Conservation (phyloP, 2,329 filamentous ascomycete species). For the Aspergillus bombycis region DNA sequence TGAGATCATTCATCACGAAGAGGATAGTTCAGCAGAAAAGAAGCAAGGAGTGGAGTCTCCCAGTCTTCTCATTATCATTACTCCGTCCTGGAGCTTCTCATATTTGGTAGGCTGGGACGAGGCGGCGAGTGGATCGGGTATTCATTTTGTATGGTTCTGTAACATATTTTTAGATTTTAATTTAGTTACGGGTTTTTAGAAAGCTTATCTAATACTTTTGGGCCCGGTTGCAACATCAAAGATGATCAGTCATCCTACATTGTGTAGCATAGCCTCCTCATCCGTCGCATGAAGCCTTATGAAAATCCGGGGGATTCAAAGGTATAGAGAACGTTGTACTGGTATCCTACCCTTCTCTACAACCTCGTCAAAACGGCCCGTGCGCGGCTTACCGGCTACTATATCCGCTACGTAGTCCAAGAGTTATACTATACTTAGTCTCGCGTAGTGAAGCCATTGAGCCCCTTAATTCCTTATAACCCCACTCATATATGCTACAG, state of each 20-base stretch:
- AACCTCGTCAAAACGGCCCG: not conserved
- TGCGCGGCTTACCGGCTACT: not conserved
- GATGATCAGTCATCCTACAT: not conserved
- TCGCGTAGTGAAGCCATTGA: not conserved
- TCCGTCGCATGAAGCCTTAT: not conserved
- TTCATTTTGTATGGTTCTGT: not conserved
- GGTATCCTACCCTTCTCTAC: not conserved
- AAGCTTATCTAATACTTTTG: not conserved
- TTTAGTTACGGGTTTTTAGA: not conserved
- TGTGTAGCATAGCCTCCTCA: not conserved
- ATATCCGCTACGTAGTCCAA: not conserved
- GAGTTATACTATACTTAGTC: not conserved
- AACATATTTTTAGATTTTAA: not conserved
- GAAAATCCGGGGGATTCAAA: too few relatives aligned
- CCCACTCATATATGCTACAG: not conserved
- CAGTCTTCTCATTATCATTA: not conserved
- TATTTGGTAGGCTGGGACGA: not conserved
- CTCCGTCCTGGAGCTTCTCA: not conserved
- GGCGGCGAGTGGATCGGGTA: not conserved
- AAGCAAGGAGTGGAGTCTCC: slow-evolving; percentile 4
- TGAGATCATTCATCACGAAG: not conserved
- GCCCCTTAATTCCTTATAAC: not conserved
- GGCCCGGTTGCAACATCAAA: not conserved
- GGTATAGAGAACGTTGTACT: too few relatives aligned
- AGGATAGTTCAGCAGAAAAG: not conserved